Evolutionary conservation across 1,284 basidiomycete species (phyloP), one percentile per base, ranked within the genome.

Genomic region (Trichosporon asahii): DNA sequence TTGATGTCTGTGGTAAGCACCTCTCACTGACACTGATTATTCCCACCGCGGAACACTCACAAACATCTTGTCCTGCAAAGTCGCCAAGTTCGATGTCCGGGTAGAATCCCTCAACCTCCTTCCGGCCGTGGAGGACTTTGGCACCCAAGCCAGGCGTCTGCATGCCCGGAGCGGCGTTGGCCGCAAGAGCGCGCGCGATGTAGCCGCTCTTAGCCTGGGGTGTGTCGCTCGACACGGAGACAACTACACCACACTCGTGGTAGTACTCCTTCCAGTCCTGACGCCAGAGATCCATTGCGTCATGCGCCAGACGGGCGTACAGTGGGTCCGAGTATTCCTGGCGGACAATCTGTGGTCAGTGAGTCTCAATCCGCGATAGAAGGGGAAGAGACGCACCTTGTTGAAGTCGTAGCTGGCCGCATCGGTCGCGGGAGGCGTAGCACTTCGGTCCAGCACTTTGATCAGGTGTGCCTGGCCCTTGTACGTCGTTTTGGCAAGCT

Each of bases 211-310:
- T 53, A 18, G 35, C 60, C 67, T 64, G 65, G 33, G 27, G 23
- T 21, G 67, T 63, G 1, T 33, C 40, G 8, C 60, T 21, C 15
- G 64, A n/a, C 18, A 67, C 44, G 3, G 70, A 67, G 65, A 66
- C 69, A 25, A 71, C 67, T 15, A 65, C 69, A 12, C 67, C 88
- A 73, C 79, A 92, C 90, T 93, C 90, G 74, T 90, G 89, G 82
- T 93, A 94, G 66, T 86, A 86, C 68, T 89, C 87, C n/a, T 85
- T 86, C 90, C 90, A 93, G 73, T 86, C 75, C 12, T 72, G 72
- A 14, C 72, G 71, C 78, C 78, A 80, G 21, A 74, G 72, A 7
- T 70, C 66, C 57, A 79, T 73, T 7, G 78, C 78, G 23, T 75
- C 74, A 46, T 67, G 69, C 21, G 73, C 73, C 27, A 74, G 71